Evolutionary conservation across 306 rosid genomes (phyloP).

Genomic region (Vachellia collinsii): DNA sequence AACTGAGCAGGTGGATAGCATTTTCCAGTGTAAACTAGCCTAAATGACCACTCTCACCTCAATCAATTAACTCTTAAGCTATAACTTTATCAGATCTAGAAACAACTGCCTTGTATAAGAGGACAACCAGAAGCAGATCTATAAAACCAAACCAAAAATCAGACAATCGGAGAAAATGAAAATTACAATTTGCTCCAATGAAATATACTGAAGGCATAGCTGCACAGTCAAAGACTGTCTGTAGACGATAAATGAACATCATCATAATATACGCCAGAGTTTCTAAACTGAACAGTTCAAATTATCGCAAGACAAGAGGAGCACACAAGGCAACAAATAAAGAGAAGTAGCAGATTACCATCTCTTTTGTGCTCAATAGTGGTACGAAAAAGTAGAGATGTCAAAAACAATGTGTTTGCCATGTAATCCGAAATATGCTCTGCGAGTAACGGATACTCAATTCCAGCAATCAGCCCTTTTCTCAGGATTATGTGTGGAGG

Average conservation of each 20-base stretch:
- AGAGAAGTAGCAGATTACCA: conserved; percentile 46
- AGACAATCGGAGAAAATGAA: background rate
- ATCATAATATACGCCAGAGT: background rate
- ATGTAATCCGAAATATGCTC: conserved; percentile 76
- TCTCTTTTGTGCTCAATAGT: conserved; percentile 77
- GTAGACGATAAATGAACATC: background rate
- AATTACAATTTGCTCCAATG: background rate
- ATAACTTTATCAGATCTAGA: background rate
- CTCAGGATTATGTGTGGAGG: conserved; percentile 91
- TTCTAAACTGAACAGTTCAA: background rate
- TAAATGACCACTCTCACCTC: conserved; percentile 27
- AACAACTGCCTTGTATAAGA: background rate
- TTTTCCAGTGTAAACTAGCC: conserved; percentile 1
- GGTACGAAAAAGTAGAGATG: conserved; percentile 73
- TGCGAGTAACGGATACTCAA: conserved; percentile 75
- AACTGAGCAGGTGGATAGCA: background rate
- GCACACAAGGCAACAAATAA: background rate
- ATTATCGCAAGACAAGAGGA: background rate
- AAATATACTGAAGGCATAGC: background rate
- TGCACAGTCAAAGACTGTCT: background rate
- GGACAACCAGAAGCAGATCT: background rate
- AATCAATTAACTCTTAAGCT: background rate
- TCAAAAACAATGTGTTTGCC: conserved; percentile 78
- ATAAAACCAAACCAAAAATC: background rate
- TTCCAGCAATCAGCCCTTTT: conserved; percentile 86